Conservation (phyloP, 768 basidiomycete genomes). For the Trametes cubensis region DNA sequence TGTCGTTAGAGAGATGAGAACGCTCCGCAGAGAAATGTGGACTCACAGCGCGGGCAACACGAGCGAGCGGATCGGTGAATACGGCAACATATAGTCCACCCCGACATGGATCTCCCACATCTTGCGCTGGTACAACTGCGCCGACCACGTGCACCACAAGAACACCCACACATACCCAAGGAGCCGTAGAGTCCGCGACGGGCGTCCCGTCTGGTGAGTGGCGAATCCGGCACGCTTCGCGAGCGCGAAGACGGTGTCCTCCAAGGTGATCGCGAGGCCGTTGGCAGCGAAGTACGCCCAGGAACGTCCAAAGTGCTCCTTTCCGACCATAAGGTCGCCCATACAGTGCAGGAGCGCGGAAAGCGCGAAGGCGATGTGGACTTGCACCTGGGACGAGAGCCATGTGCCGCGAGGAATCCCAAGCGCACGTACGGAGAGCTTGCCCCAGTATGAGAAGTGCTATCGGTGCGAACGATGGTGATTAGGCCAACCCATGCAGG, state of each 20-base stretch:
- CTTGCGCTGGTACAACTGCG: not conserved
- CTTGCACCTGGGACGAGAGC: constrained; percentile 35
- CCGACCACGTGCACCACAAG: constrained; percentile 17
- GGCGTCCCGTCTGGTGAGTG: not conserved
- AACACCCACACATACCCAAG: constrained; percentile 22
- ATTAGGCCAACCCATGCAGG: not conserved
- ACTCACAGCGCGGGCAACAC: not conserved
- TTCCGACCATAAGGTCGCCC: constrained; percentile 36
- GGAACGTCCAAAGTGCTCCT: constrained; percentile 18
- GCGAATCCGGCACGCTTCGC: constrained; percentile 14
- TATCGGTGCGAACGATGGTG: constrained; percentile 5
- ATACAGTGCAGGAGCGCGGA: constrained; percentile 40
- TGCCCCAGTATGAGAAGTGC: constrained; percentile 34
- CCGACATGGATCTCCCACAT: not conserved
- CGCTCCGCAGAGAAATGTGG: no score
- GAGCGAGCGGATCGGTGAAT: not conserved
- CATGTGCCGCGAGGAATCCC: constrained; percentile 31
- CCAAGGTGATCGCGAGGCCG: constrained; percentile 40
- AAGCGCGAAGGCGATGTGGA: constrained; percentile 40
- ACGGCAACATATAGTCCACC: not conserved
- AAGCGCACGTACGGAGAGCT: constrained; percentile 28
- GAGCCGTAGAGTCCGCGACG: not conserved
- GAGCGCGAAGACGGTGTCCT: constrained; percentile 34
- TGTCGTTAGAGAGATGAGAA: no score
- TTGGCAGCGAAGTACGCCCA: constrained; percentile 37